These are phyloP conservation scores for Cercophora scortea DNA, from an alignment of 495 filamentous ascomycete species.

Conservation along the genomic window DNA sequence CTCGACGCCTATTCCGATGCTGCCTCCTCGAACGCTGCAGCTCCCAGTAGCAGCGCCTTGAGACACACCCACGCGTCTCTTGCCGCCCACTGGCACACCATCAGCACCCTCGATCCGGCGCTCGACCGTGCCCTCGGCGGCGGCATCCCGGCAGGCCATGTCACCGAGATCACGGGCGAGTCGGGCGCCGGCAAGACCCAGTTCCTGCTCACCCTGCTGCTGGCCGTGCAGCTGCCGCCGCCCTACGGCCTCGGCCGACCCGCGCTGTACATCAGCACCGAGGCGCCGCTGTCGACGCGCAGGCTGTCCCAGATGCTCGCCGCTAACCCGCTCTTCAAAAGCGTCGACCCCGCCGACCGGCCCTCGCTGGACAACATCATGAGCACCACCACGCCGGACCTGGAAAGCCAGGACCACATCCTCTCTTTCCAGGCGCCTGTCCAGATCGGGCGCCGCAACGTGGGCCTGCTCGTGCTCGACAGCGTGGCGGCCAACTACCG, in stretches of 20 bases:
- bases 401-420: constrained; percentile 95
- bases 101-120: constrained; percentile 71
- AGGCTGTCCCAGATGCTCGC: constrained; percentile 71
- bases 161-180: constrained; percentile 90
- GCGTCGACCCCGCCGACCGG: constrained; percentile 34
- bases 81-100: constrained; percentile 43
- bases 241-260: constrained; percentile 60
- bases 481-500: constrained; percentile 91
- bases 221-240: constrained; percentile 70
- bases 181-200: constrained; percentile 96
- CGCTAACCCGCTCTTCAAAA: constrained; percentile 53
- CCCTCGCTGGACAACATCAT: constrained; percentile 66
- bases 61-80: constrained; percentile 34
- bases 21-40: not conserved
- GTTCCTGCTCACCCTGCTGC: constrained; percentile 74
- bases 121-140: constrained; percentile 74
- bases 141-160: constrained; percentile 73
- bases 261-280: constrained; percentile 92
- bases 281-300: constrained; percentile 70
- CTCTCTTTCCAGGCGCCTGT: constrained; percentile 84
- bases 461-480: constrained; percentile 80
- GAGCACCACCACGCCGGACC: constrained; percentile 77
- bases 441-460: constrained; percentile 61
- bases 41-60: not conserved
- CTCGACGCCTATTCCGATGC: constrained; percentile 36